Percentiles rank a stretch among this genome's conserved stretches.
Evolutionary conservation across 495 filamentous ascomycete genomes (phyloP).

Genomic region (Corynascus novoguineensis): DNA sequence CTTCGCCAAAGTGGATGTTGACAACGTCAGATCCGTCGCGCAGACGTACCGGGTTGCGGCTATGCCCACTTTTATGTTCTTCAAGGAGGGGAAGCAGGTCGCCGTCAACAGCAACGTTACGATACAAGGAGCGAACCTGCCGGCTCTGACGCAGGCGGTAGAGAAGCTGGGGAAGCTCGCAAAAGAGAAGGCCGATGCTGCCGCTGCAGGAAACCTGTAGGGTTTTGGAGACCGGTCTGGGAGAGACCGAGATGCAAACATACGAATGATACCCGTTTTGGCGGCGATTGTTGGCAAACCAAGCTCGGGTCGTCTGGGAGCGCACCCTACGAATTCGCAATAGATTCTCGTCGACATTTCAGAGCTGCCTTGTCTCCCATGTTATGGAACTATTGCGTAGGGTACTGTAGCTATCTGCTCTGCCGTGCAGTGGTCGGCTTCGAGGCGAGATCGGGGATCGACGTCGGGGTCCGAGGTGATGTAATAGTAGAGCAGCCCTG

Average conservation of each 20-base stretch:
- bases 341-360: no score
- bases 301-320: no score
- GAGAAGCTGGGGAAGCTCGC: conserved; percentile 30
- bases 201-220: conserved; percentile 13
- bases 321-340: no score
- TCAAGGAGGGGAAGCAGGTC: conserved; percentile 67
- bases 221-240: no score
- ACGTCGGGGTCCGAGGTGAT: not conserved
- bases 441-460: not conserved
- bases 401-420: no score
- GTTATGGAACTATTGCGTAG: no score
- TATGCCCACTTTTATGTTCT: conserved; percentile 86
- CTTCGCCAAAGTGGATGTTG: conserved; percentile 59
- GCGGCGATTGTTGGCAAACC: no score
- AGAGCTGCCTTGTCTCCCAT: no score
- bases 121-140: conserved; percentile 27
- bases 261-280: no score
- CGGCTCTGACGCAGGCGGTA: conserved; percentile 18
- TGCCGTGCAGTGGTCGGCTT: no score
- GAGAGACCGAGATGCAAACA: not conserved
- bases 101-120: conserved; percentile 55
- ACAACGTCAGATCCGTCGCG: conserved; percentile 47
- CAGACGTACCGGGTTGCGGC: conserved; percentile 47
- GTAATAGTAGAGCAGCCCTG: not conserved
- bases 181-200: conserved; percentile 27